Evolutionary conservation across 768 basidiomycete genomes (phyloP), one percentile per base, ranked within the genome.

Genomic region (Sistotremastrum suecicum): DNA sequence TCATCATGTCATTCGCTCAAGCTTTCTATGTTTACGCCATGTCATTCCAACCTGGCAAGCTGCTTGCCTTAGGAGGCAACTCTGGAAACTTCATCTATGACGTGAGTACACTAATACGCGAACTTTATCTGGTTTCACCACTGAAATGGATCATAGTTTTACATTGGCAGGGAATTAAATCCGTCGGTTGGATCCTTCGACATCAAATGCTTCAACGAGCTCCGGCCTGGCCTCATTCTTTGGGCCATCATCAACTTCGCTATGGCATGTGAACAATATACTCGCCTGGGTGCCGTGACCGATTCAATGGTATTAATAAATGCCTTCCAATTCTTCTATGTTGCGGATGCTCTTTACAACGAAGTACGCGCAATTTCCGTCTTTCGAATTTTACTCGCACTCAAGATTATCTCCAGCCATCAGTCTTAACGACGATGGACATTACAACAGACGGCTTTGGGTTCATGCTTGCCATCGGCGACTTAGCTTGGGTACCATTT

Each of bases 381-480:
- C 30, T 9, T 32, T 11, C 37, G 10, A 57, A 53, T 47, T 9
- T 47, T 37, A 45, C 7, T 34, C 38, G 46, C 32, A 12, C 38
- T 38, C 12, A 41, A 8, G 12, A 35, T 0, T 42, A 6, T 39
- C 2, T n/a, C 5, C 52, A 95, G 88, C 74, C 85, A 2, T 83
- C 86, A 7, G 72, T 99, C 52, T 71, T 98, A 47, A 92, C 88
- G 1, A 90, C 84, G 3, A 99, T 99, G 87, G 95, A 99, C 57
- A 92, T 99, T 58, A 92, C 83, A 3, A 86, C 85, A 7, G 95
- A 99, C 55, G 95, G 95, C 7, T 97, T 98, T 56, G 95, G 95
- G 5, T 97, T 91, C 72, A 99, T 99, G 95, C 81, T 99, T 31
- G 65, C 89, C 4, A 74, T 94, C 41, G 94, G 95, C 37, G 90